These are phyloP conservation scores for Penicillium frequentans DNA, from an alignment of 2,329 filamentous ascomycete species.

Conservation along the genomic window DNA sequence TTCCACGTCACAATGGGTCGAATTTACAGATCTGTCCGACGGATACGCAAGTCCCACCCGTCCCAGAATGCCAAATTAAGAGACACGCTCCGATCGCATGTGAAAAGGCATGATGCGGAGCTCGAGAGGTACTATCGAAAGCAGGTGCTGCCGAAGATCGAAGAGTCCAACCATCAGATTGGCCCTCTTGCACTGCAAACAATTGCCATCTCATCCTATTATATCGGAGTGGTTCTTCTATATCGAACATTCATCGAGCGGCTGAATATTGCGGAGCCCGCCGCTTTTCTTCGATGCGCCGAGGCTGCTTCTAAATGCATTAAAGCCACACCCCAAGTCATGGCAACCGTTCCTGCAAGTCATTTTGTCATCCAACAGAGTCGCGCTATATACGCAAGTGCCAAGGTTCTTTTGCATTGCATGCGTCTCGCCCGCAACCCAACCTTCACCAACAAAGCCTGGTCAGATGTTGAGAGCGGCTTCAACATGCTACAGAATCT, in stretches of 20 bases:
- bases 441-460: conserved; percentile 7
- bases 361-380: conserved; percentile 11
- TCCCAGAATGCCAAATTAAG: neutral
- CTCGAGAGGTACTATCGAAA: conserved; percentile 7
- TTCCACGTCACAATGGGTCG: conserved; percentile 9
- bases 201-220: conserved; percentile 10
- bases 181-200: conserved; percentile 5
- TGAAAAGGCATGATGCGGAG: conserved; percentile 7
- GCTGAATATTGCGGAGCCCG: conserved; percentile 2
- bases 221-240: conserved; percentile 8
- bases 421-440: conserved; percentile 10
- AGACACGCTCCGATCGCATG: conserved; percentile 4
- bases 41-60: conserved; percentile 3
- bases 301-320: conserved; percentile 12
- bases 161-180: neutral
- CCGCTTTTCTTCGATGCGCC: conserved; percentile 6
- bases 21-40: conserved; percentile 8
- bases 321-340: conserved; percentile 7
- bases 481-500: conserved; percentile 3
- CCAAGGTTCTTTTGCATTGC: conserved; percentile 8
- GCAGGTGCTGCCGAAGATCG: conserved; percentile 7
- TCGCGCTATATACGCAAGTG: conserved; percentile 7
- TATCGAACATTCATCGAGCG: conserved; percentile 8
- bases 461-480: conserved; percentile 5
- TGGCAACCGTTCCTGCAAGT: conserved; percentile 7